Percentiles rank a stretch among this genome's conserved stretches.
These are phyloP conservation scores for Halophytophthora batemanensis DNA, from an alignment of 352 stramenopile genomes.

Conservation along the genomic window DNA sequence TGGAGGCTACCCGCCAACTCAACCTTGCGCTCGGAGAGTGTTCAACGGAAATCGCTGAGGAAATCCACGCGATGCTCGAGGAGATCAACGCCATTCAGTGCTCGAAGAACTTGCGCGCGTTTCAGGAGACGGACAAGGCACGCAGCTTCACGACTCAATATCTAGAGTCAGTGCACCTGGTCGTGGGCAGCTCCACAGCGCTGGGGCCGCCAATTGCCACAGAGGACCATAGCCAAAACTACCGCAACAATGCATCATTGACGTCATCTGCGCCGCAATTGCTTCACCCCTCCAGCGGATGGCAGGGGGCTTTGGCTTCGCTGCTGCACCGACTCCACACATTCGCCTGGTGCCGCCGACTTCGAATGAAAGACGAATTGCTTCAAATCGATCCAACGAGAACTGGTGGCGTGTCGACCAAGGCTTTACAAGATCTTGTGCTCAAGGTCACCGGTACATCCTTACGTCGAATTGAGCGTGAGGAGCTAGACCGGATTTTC, in stretches of 20 bases:
- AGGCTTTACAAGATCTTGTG: conserved; percentile 16
- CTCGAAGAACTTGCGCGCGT: conserved; percentile 30
- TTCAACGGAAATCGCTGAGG: conserved; percentile 11
- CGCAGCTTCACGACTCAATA: conserved; percentile 49
- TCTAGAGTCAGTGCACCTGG: conserved; percentile 30
- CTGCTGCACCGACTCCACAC: conserved; percentile 41
- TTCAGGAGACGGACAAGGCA: conserved; percentile 27
- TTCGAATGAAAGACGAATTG: conserved; percentile 29
- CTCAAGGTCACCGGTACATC: conserved; percentile 15
- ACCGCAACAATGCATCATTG: conserved; percentile 16
- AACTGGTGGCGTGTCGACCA: conserved; percentile 14
- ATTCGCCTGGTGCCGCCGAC: conserved; percentile 11
- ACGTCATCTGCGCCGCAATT: conserved; percentile 17
- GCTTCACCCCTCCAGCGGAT: conserved; percentile 30
- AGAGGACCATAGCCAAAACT: conserved; percentile 23
- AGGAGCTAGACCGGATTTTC: conserved; percentile 22
- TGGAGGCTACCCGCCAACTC: conserved; percentile 43
- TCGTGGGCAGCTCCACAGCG: conserved; percentile 3
- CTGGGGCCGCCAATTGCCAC: neutral
- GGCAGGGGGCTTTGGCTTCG: conserved; percentile 36
- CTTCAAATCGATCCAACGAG: conserved; percentile 12
- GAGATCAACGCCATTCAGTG: conserved; percentile 44
- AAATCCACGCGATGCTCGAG: conserved; percentile 32
- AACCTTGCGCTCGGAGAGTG: conserved; percentile 23
- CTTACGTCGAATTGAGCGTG: conserved; percentile 15